These are phyloP conservation scores for Dendrobium chrysotoxum DNA, from an alignment of 106 monocot genomes.

Conservation along the genomic window DNA sequence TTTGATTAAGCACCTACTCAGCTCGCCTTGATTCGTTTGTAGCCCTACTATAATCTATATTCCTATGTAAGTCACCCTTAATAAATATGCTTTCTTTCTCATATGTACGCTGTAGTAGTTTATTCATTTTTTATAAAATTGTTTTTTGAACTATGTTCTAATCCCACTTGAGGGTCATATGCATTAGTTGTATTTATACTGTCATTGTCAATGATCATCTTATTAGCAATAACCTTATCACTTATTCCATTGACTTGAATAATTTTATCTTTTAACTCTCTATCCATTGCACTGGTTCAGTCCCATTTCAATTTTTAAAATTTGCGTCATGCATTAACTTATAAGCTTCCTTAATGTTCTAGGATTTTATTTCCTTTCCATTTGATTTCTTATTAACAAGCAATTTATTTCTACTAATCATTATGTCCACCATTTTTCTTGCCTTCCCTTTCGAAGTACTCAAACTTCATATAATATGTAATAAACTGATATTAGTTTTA, in stretches of 20 bases:
- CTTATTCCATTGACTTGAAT: background rate
- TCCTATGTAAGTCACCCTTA: background rate
- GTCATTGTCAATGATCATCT: background rate
- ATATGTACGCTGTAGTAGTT: background rate
- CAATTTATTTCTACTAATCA: no score
- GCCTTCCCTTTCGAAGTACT: no score
- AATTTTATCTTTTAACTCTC: background rate
- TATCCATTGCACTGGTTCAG: background rate
- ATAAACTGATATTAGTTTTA: background rate
- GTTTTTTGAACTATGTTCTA: background rate
- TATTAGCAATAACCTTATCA: background rate
- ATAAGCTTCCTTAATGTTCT: background rate
- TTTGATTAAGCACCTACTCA: no score
- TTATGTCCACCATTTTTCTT: no score
- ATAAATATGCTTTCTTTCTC: background rate
- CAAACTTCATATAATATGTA: no score
- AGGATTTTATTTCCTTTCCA: background rate
- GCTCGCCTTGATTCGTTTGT: no score
- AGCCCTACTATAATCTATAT: background rate
- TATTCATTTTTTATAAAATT: background rate
- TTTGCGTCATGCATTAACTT: background rate
- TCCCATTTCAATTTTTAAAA: background rate
- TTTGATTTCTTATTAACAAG: no score
- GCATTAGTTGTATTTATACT: background rate
- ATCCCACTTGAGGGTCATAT: background rate